Base-by-base conservation (phyloP, 495 filamentous ascomycete species). In the Tirmania nivea region DNA sequence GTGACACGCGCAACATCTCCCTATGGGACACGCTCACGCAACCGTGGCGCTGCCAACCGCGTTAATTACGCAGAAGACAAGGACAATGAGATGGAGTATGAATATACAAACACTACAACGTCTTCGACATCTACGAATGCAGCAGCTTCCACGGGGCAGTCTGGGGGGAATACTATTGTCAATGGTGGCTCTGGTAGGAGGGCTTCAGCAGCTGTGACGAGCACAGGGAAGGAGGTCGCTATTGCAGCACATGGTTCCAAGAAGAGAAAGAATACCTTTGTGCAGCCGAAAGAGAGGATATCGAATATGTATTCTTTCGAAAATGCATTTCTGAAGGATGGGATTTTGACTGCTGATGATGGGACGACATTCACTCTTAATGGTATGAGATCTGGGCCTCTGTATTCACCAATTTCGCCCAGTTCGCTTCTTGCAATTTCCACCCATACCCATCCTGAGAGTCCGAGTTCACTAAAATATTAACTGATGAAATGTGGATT, bases 41-140 rank as follows among this genome's bases (percentile, higher is more conserved):
- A 92, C 64, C 79, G 88, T 56, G 82, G 80, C 42, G 85, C 83
- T 56, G 39, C 39, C 12, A 73, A 71, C 54, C 83, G 90, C 57
- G 78, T 80, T 49, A 97, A 97, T 66, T 97, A 97, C 67, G 92
- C 90, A 34, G 90, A 97, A 69, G 92, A 97, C 68, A 83, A 81
- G 63, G 90, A 95, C 61, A 69, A 86, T 58, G 92, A 96, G 57
- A 77, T 85, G 68, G 90, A 97, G 39, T 74, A 83, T 64, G 78
- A 76, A 57, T 68, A 63, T 68, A 73, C 57, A 59, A 70, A 56
- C 31, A 59, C 70, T 56, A 61, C 64, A 53, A 68, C 60, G 61
- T 69, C 66, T 42, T 75, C 77, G n/a, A 72, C 73, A 3, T 14
- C 39, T 8, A 45, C 39, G 39, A 45, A 14, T 52, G 67, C 54